Base-by-base conservation (phyloP, 1,284 basidiomycete genomes). In the Ganoderma sinense region DNA sequence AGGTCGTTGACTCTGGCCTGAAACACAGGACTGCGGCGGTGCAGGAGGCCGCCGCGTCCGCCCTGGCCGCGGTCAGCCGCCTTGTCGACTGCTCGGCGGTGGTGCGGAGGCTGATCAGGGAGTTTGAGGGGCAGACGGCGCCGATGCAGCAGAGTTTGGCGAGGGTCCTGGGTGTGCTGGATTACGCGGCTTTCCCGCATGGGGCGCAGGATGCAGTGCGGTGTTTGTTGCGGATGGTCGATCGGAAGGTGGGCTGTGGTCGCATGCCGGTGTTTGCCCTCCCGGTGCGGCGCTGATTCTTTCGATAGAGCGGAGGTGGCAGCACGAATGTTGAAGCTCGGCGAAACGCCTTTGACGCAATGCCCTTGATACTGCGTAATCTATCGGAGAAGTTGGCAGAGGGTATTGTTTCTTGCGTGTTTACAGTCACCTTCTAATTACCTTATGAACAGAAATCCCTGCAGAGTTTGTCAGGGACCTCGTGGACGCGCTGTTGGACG, bases 131-230 rank as follows among this genome's bases (percentile, higher is more conserved):
- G 36, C 86, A 89, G 45, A 81, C 84, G 18, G 81, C 91, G 33
- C 78, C 84, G 1, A 83, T 91, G 74, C 92, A 96, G 75, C 95
- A 97, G 80, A 92, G 92, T 75, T 84, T 96, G 55, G 91, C 94
- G 6, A 86, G 90, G 62, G 82, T 92, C n/a, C 82, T 99, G 14
- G 94, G 96, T 7, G 83, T 85, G 41, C 80, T 96, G 43, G 86
- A 91, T 76, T 98, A 95, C 78, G 79, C 82, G 55, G 78, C 81
- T 6, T 84, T 89, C 78, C 82, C 84, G 23, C 84, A 86, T 76
- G 85, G 85, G 53, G 82, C 94, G 41, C 75, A 82, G 11, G 78
- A 84, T 68, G 90, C 85, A 1, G 79, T 93, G 58, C 74, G 81
- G 20, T 93, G 88, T 78, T 82, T 96, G 67, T 79, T 95, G 65